Evolutionary conservation across 495 filamentous ascomycete genomes (phyloP).

Genomic region (Xylaria intraflava): DNA sequence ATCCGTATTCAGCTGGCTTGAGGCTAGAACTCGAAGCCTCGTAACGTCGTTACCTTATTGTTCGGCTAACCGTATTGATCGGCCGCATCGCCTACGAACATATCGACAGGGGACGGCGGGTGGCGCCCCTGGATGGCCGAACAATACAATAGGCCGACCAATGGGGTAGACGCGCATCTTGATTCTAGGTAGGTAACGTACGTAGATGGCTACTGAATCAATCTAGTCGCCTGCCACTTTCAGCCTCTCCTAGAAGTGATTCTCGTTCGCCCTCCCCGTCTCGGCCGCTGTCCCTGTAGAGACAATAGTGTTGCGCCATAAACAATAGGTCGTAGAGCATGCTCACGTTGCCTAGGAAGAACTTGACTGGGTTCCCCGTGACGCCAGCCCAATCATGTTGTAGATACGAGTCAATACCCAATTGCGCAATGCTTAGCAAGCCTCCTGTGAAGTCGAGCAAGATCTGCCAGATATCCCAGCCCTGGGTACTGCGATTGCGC

Average conservation of each 20-base stretch:
- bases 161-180: too few species aligned
- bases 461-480: constrained; percentile 83
- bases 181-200: too few species aligned
- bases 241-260: constrained; percentile 28
- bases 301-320: constrained; percentile 76
- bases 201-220: too few species aligned
- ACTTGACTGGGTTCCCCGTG: constrained; percentile 86
- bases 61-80: too few species aligned
- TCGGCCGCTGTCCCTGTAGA: constrained; percentile 47
- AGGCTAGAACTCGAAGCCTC: too few species aligned
- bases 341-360: constrained; percentile 73
- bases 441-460: constrained; percentile 80
- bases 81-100: too few species aligned
- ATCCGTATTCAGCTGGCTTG: too few species aligned
- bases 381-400: constrained; percentile 85
- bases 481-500: constrained; percentile 69
- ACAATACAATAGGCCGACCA: too few species aligned
- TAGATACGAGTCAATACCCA: constrained; percentile 75
- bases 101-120: too few species aligned
- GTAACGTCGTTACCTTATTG: too few species aligned
- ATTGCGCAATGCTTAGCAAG: constrained; percentile 72
- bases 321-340: constrained; percentile 85
- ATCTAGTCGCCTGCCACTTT: constrained; percentile 31
- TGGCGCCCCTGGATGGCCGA: too few species aligned
- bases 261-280: constrained; percentile 29